Conservation (phyloP, 345 rosid genomes). For the Passiflora organensis region DNA sequence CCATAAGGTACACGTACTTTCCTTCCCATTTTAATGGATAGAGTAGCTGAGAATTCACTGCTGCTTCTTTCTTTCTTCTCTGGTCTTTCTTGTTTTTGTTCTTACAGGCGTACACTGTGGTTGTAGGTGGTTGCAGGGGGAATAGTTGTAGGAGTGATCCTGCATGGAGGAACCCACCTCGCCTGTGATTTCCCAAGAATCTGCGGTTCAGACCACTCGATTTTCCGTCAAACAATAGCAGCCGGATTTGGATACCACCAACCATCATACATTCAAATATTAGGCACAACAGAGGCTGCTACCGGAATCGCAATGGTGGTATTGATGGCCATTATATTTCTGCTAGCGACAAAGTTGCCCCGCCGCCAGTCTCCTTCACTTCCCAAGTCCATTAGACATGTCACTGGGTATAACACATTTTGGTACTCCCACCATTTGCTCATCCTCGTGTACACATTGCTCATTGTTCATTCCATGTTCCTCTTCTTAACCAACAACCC, state of each 20-base stretch:
- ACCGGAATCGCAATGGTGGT: constrained; percentile 53
- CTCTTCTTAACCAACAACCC: constrained; percentile 42
- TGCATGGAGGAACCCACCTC: constrained; percentile 58
- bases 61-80: not conserved
- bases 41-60: no score
- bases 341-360: constrained; percentile 54
- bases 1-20: constrained; percentile 32
- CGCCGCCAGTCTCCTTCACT: constrained; percentile 34
- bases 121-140: constrained; percentile 47
- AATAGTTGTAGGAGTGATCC: constrained; percentile 45
- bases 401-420: constrained; percentile 49
- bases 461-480: constrained; percentile 55
- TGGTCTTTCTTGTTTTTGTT: not conserved
- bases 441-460: constrained; percentile 43
- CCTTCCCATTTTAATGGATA: no score
- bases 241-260: constrained; percentile 41
- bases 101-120: not conserved
- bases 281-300: constrained; percentile 44
- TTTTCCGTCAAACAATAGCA: constrained; percentile 39
- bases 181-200: constrained; percentile 56
- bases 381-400: constrained; percentile 39
- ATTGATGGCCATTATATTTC: constrained; percentile 44
- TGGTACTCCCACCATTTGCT: constrained; percentile 65
- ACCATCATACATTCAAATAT: constrained; percentile 39
- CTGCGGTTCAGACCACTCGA: constrained; percentile 25